These are phyloP conservation scores for Cadophora sp. DNA, from an alignment of 2,329 filamentous ascomycete genomes.

Conservation along the genomic window DNA sequence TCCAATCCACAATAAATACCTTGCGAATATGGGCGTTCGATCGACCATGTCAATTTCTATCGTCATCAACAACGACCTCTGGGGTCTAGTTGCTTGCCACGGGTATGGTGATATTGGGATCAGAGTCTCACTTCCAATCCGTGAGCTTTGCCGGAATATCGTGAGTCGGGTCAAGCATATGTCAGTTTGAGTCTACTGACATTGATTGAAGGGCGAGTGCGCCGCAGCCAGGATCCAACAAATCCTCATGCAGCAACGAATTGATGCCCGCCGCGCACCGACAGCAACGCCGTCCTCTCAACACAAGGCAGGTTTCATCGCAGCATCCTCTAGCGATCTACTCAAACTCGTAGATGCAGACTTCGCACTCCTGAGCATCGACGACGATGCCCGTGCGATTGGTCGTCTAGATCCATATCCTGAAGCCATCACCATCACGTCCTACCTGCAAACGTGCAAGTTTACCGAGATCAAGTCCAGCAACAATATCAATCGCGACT, in stretches of 20 bases:
- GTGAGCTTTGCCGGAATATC: constrained; percentile 87
- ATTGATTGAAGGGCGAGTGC: constrained; percentile 27
- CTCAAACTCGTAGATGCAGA: constrained; percentile 36
- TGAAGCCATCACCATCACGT: constrained; percentile 35
- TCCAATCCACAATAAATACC: constrained; percentile 85
- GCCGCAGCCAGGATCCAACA: constrained; percentile 34
- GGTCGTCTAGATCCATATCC: constrained; percentile 35
- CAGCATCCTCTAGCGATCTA: constrained; percentile 34
- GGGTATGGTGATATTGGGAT: constrained; percentile 78
- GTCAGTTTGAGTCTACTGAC: not conserved
- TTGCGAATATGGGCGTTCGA: constrained; percentile 84
- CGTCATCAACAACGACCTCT: constrained; percentile 81
- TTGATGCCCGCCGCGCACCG: constrained; percentile 30
- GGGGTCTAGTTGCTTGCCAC: constrained; percentile 88
- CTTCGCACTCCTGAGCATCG: constrained; percentile 36
- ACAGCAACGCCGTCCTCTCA: constrained; percentile 24
- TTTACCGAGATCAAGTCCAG: constrained; percentile 30
- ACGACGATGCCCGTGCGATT: constrained; percentile 36
- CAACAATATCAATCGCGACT: constrained; percentile 34
- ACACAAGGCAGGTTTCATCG: constrained; percentile 30
- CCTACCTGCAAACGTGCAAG: constrained; percentile 30
- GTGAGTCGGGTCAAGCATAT: no score
- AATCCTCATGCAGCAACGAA: constrained; percentile 31
- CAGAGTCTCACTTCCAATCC: constrained; percentile 85
- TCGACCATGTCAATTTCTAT: constrained; percentile 94